Evolutionary conservation across 225 moss, liverwort and hornwort species (phyloP), one percentile per base, ranked within the genome.

Genomic region (Asterella californica): DNA sequence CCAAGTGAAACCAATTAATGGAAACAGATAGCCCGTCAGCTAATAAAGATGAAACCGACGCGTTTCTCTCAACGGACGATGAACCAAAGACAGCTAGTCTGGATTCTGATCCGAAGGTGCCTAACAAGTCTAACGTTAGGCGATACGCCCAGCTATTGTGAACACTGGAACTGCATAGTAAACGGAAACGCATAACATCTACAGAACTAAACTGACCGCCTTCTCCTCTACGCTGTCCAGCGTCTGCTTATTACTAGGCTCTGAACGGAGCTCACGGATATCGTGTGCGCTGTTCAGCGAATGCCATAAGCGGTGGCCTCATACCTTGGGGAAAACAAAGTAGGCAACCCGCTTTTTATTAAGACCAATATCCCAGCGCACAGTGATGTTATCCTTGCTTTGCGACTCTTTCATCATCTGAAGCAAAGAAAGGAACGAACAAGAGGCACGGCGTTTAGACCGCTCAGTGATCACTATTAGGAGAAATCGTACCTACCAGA

Each of bases 321-420:
- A 37, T 78, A 94, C 96, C 96, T 99, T 94, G 0, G 97, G 94
- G 50, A 99, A 99, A 45, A 99, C 93, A 57, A 99, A 99, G 79
- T 92, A 99, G 12, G 92, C 94, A 61, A 94, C 91, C 70, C 94
- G 90, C 84, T 99, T 99, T 83, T 99, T 99, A 76, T 94, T 99
- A 0, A 99, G 89, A 81, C 94, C 94, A 33, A 99, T 87, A 80
- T 99, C 97, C 97, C 97, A 99, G 15, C 97, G 94, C 29, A 99
- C 94, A 59, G 91, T 94, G 55, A 99, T 93, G 60, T 85, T 93
- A 85, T 99, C 97, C 86, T 99, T 99, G 77, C 94, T 99, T 80
- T 99, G 97, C 78, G 97, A 94, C 79, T 99, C 97, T 82, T 99
- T 99, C 97, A 99, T 99, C 97, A 99, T 99, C 94, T 96, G 94